Evolutionary conservation across 2,329 filamentous ascomycete genomes (phyloP), one percentile per base, ranked within the genome.

Genomic region (Ciborinia camelliae): DNA sequence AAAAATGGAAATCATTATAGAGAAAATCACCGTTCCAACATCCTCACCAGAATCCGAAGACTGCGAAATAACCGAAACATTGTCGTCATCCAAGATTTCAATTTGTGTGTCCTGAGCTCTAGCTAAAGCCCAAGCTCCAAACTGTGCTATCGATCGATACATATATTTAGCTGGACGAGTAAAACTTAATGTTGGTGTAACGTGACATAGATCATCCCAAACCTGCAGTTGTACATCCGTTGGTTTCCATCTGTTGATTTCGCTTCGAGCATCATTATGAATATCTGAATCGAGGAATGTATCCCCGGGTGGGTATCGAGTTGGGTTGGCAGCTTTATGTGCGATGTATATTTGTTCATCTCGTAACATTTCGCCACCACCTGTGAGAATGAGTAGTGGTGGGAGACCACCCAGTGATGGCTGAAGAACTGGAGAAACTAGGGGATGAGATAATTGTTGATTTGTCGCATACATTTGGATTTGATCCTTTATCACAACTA

Each of bases 281-380:
- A 88, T 87, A 66, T 83, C 81, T 45, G 88, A 84, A 41, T 88
- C 81, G 66, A 95, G 79, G 51, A 86, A 81, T 0, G 81, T 80
- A 45, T 89, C 82, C 0, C 84, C 81, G 0, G 91, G 90, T 0
- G 89, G 84, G 71, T 96, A 98, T 66, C 86, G 84, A 30, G 82
- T 75, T 0, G 95, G 95, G 69, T 96, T 87, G 15, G 95, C 93
- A 50, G 91, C 93, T 77, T 98, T 98, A 77, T 99, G 95, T 0
- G 94, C 95, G 18, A 98, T 74, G 69, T 96, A 97, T 61, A 98
- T 91, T 74, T 98, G 95, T 77, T 99, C 95, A 72, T 99, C 95
- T 15, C 92, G 86, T 23, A 99, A 81, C 58, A 96, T 83, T 75
- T 99, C 95, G 0, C 90, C 93, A 6, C 94, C 93, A 4, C 94